phyloP scores from a whole-genome alignment of 2,329 filamentous ascomycete species.

The Colletotrichum sublineola region DNA sequence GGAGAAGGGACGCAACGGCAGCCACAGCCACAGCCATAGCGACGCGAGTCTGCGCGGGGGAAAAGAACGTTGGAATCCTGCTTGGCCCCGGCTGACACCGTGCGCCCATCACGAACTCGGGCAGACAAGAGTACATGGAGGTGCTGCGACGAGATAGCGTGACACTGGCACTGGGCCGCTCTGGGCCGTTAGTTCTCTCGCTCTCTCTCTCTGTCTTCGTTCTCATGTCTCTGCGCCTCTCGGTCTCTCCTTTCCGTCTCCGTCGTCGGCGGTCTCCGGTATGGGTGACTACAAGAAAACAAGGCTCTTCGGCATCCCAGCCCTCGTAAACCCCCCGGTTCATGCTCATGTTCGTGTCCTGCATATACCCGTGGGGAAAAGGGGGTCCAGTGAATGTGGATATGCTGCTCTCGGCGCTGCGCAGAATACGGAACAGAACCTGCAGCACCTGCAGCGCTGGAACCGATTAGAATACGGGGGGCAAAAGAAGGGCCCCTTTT shows the following conservation, averaged over 20 bases:
- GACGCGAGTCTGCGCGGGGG: not conserved
- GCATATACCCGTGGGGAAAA: not conserved
- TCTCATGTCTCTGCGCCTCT: not conserved
- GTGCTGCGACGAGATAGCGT: not conserved
- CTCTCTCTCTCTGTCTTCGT: not conserved
- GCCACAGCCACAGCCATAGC: not conserved
- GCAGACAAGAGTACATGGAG: conserved; percentile 5
- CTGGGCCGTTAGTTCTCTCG: not conserved
- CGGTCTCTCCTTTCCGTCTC: not conserved
- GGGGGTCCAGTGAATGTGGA: not conserved
- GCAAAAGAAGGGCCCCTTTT: not conserved
- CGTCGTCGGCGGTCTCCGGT: conserved; percentile 1
- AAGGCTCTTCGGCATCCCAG: not conserved
- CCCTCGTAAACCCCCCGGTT: not conserved
- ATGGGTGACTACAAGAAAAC: not conserved
- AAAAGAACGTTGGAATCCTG: not conserved
- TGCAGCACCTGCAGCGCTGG: not conserved
- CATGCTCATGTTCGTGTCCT: conserved; percentile 4
- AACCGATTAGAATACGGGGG: conserved; percentile 16
- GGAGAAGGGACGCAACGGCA: not conserved
- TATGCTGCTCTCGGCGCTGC: not conserved
- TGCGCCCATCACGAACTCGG: not conserved
- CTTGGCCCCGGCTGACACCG: conserved; percentile 7
- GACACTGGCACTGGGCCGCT: not conserved
- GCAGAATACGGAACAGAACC: conserved; percentile 15